Conservation (phyloP, 2,329 filamentous ascomycete species). For the Graphiopsis chlorocephala region DNA sequence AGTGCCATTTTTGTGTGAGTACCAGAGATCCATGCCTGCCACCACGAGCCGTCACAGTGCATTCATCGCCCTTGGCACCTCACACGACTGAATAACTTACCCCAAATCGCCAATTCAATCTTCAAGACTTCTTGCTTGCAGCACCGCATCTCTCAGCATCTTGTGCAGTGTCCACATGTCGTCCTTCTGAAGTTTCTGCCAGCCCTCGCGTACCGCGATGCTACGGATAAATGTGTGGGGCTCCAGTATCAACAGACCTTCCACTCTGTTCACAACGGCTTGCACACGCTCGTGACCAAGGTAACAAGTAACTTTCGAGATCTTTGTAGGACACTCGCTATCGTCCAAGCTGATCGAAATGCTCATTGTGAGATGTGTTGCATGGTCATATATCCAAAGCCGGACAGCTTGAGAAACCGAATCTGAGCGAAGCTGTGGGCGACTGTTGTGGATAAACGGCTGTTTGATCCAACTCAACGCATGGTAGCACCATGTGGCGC, state of each 20-base stretch:
- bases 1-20: not conserved
- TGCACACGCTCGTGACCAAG: too few species aligned
- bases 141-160: not conserved
- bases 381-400: not conserved
- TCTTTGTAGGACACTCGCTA: not conserved
- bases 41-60: not conserved
- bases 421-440: not conserved
- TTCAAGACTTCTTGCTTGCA: not conserved
- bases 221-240: not conserved
- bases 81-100: too few species aligned
- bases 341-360: not conserved
- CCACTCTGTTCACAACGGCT: not conserved
- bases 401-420: not conserved
- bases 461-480: too few species aligned
- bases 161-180: not conserved
- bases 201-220: not conserved
- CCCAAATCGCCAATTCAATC: too few species aligned
- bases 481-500: too few species aligned
- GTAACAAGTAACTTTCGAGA: too few species aligned
- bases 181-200: not conserved
- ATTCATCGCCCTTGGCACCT: too few species aligned
- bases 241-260: not conserved
- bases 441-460: too few species aligned
- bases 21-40: not conserved
- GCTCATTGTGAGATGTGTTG: not conserved